Evolutionary conservation across 2,329 filamentous ascomycete species (phyloP), one percentile per base, ranked within the genome.

Genomic region (Botrytis hyacinthi): DNA sequence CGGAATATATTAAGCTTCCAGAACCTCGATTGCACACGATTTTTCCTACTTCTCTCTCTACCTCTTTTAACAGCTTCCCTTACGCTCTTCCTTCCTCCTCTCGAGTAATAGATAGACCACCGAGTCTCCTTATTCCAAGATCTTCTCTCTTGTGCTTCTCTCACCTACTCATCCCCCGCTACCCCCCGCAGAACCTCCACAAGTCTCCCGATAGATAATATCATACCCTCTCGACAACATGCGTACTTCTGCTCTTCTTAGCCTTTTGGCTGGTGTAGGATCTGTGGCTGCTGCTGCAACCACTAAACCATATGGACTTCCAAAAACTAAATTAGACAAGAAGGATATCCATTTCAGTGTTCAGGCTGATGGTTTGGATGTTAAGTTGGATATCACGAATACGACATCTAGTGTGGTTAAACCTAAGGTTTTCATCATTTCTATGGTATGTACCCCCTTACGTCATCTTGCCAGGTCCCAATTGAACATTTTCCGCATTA

Each of bases 371-470:
- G 67, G 67, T 26, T 60, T 70, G 54, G 67, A 57, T 63, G 22
- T 63, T 7, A 62, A 59, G 26, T 51, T 71, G 69, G 69, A 71
- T 51, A 22, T 71, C 10, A 48, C 32, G 18, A 42, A 71, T 42
- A 10, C 67, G n/a, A 70, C 51, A n/a, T n/a, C 67, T 57, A 69
- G 42, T 40, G 70, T 66, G 46, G 46, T 72, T 7, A 72, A 72
- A 35, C 89, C 89, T 16, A 91, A 90, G 76, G 84, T 91, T 66
- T 85, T 91, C 80, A 88, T 91, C 73, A 84, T 91, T 75, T 88
- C 86, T 76, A 88, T 91, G 87, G 90, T 90, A 78, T 70, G 82
- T 75, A 12, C 14, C 32, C 3, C 29, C 16, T n/a, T 9, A 14
- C 54, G 16, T n/a, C 29, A n/a, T 67, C 29, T 5, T 46, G 35